Base-by-base conservation (phyloP, 768 basidiomycete genomes). In the Rhodocollybia butyracea region DNA sequence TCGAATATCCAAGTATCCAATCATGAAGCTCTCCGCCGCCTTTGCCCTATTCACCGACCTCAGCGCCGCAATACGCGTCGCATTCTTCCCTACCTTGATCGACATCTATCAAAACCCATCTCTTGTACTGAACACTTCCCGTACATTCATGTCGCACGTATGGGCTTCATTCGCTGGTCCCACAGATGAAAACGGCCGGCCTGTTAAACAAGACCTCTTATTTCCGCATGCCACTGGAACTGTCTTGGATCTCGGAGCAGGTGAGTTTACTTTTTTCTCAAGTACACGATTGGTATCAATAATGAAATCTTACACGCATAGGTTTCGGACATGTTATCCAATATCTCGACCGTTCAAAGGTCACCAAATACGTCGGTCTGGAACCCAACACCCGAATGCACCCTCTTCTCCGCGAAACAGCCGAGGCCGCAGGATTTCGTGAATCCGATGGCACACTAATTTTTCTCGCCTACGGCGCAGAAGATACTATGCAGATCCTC, bases 381-480 rank as follows among this genome's bases (percentile, higher is more conserved):
- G 89, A 90, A 61, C 89, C 89, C 8, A 90, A 89, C 60, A 53
- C 58, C 3, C 68, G 72, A 51, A 88, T 89, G 87, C 86, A 90
- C 62, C 54, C 70, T 3, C 64, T 73, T 15, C 78, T 91, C 34
- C 77, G 82, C 22, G 64, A 61, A 2, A 63, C 66, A 3, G 88
- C 87, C 3, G 64, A 68, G 26, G 64, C 67, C 2, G 77, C 73
- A 6, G 86, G 86, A 2, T 87, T 76, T 63, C 68, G 54, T 11
- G 85, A 87, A 60, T 67, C 68, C 15, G 72, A 76, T 17, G 81
- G 81, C 2, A 74, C 78, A 0, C 69, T 89, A 2, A 38, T 81
- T 40, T 77, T 91, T 55, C 76, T 90, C 10, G 60, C 79, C 0
- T 85, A 77, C 63, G 85, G 86, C 15, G 87, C 86, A 0, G 83